Conservation (phyloP, 495 filamentous ascomycete genomes). For the Glarea lozoyensis region DNA sequence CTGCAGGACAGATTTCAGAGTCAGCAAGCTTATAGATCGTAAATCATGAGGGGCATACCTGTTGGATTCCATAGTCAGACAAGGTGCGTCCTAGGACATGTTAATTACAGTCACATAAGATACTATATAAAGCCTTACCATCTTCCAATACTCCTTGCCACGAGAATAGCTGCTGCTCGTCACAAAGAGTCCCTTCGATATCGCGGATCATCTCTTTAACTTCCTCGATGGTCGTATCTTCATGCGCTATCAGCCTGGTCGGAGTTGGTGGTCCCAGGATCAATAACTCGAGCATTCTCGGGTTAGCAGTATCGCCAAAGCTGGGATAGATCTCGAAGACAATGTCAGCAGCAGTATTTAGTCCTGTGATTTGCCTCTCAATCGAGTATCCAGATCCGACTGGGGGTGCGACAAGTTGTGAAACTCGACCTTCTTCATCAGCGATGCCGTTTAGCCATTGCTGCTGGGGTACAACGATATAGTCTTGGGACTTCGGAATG, state of each 20-base stretch:
- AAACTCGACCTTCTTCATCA: slow-evolving; percentile 22
- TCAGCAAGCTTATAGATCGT: background rate
- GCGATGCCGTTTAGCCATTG: slow-evolving; percentile 40
- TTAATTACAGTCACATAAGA: background rate
- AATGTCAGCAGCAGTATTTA: slow-evolving; percentile 34
- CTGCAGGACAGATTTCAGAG: background rate
- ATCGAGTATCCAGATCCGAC: slow-evolving; percentile 36
- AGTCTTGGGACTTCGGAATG: slow-evolving; percentile 43
- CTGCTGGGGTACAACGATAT: slow-evolving; percentile 35
- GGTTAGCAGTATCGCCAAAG: background rate
- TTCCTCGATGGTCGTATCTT: slow-evolving; percentile 15
- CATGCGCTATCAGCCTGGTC: slow-evolving; percentile 4
- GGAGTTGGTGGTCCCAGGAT: slow-evolving; percentile 21
- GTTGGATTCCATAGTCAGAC: background rate
- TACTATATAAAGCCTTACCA: background rate
- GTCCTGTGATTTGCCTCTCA: slow-evolving; percentile 38
- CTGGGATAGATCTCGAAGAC: slow-evolving; percentile 37
- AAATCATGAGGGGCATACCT: background rate
- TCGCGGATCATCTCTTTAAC: slow-evolving; percentile 22
- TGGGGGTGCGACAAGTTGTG: slow-evolving; percentile 37
- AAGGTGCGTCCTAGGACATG: background rate
- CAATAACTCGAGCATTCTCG: slow-evolving; percentile 17
- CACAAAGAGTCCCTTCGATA: slow-evolving; percentile 1
- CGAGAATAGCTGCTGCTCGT: slow-evolving; percentile 3
- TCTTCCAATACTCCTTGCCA: slow-evolving; percentile 19